Base-by-base conservation (phyloP, 1,139 yeast genomes). In the Magnusiomyces suaveolens region DNA sequence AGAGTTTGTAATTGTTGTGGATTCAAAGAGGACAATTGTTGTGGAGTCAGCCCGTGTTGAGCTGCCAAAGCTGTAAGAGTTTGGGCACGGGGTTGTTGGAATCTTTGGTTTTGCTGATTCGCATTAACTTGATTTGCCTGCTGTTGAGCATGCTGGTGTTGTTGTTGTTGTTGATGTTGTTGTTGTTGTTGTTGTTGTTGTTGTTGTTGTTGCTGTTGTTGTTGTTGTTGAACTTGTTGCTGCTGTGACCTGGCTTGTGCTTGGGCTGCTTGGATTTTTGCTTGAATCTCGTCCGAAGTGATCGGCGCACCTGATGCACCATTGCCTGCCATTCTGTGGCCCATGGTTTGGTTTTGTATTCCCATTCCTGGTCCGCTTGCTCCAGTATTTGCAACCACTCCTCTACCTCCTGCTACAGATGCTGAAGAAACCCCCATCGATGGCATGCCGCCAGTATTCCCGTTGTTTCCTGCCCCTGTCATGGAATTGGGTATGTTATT, bases 1-100 rank as follows among this genome's bases (percentile, higher is more conserved):
- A 23, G 51, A 43, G 49, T 52, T 51, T 57, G 62, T 14, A 49
- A 33, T 57, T 60, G 50, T 59, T 56, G 47, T 59, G 63, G 25
- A 52, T 14, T 33, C 46, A 48, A 48, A 53, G 36, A 41, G 21
- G 48, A 55, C 21, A 25, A 47, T 33, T 46, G 49, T 32, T 47
- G 44, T 18, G 44, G 25, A 41, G 25, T 41, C 14, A 41, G 4
- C 4, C 44, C 44, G 16, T 41, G 44, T 21, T 21, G 44, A 10
- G 44, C 44, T 8, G 44, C 44, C 14, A 41, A n/a, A 3, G 44
- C 44, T 16, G 25, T 21, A 8, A 41, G 20, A 10, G 44, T 25
- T 20, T 41, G 44, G 18, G 44, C 44, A 21, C 44, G 44, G 23
- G 44, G 25, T 21, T 41, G 41, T 12, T 3, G 6, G 10, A 29